phyloP scores from a whole-genome alignment of 176 grass and related monocot genomes.

The Thinopyrum elongatum region DNA sequence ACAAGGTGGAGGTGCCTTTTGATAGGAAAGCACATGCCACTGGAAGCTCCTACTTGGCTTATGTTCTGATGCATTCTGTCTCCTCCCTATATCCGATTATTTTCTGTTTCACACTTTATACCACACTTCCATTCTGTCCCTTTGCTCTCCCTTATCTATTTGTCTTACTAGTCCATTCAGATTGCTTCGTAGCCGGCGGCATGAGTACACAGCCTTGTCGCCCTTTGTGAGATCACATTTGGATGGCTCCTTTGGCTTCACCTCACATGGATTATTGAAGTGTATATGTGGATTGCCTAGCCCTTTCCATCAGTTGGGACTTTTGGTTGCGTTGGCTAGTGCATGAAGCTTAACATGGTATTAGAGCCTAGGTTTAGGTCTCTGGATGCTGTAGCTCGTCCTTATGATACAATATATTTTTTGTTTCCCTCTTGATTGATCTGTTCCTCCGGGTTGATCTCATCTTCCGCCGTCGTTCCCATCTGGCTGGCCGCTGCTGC shows the following conservation, averaged over 20 bases:
- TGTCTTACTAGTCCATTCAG: neutral
- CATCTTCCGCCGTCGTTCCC: no score
- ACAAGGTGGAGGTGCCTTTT: constrained; percentile 7
- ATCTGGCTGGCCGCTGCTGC: no score
- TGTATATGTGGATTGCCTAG: neutral
- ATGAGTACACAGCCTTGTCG: neutral
- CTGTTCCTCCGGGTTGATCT: no score
- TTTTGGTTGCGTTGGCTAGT: neutral
- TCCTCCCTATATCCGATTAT: neutral
- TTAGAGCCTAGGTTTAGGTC: neutral
- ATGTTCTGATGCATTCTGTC: neutral
- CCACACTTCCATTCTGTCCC: no score
- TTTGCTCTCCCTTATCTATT: neutral
- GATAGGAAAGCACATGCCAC: neutral
- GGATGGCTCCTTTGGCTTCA: neutral
- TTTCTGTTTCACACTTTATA: neutral
- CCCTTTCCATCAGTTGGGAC: neutral
- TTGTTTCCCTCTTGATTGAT: no score
- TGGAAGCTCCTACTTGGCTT: neutral
- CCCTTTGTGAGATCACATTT: neutral
- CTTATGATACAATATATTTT: no score
- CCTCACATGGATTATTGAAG: neutral
- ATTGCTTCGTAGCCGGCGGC: neutral
- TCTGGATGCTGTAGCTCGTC: no score
- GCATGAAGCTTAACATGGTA: neutral